Percentiles rank a stretch among this genome's conserved stretches.
These are phyloP conservation scores for Solanum sitiens DNA, from an alignment of 257 asterid species.

Conservation along the genomic window DNA sequence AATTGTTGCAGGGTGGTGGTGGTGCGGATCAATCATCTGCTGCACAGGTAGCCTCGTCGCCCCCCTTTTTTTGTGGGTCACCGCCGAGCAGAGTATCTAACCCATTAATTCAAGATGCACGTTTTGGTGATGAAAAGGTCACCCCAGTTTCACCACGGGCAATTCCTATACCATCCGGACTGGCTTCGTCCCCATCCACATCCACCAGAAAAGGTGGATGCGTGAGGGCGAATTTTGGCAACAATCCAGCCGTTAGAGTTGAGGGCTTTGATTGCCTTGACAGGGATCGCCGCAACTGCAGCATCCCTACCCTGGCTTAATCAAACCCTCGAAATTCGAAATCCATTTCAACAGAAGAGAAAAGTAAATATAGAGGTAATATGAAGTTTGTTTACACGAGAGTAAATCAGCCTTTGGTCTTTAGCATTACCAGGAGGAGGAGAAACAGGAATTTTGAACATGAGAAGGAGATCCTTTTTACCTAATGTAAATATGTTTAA, in stretches of 20 bases:
- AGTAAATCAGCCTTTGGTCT: constrained; percentile 5
- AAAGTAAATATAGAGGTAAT: constrained; percentile 6
- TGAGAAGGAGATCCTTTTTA: constrained; percentile 15
- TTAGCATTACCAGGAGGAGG: constrained; percentile 1
- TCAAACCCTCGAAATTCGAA: background rate
- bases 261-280: constrained; percentile 97
- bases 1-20: constrained; percentile 43
- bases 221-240: constrained; percentile 77
- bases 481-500: constrained; percentile 40
- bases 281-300: constrained; percentile 84
- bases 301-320: constrained; percentile 93
- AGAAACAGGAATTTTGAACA: constrained; percentile 13
- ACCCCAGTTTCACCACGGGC: constrained; percentile 60
- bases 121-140: constrained; percentile 62
- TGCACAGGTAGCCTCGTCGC: constrained; percentile 80
- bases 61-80: constrained; percentile 98
- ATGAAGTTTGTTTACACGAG: background rate
- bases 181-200: constrained; percentile 46
- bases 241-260: constrained; percentile 84
- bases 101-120: constrained; percentile 90
- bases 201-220: constrained; percentile 67
- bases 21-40: constrained; percentile 40
- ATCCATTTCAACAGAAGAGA: background rate
- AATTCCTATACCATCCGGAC: constrained; percentile 42
- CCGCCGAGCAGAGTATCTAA: constrained; percentile 99